These are phyloP conservation scores for Pezicula carpinea DNA, from an alignment of 2,329 filamentous ascomycete species.

Conservation along the genomic window DNA sequence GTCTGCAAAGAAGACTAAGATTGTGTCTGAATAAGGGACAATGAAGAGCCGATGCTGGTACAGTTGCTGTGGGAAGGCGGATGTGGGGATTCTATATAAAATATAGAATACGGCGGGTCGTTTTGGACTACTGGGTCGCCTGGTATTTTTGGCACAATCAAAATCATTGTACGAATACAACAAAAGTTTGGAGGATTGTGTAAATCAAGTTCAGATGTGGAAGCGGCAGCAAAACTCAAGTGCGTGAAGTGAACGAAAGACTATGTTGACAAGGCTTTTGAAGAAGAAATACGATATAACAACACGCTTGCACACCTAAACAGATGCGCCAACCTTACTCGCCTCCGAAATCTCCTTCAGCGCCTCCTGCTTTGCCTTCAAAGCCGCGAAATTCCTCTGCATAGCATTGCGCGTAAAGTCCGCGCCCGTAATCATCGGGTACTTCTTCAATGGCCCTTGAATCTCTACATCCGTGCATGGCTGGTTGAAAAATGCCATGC, in stretches of 20 bases:
- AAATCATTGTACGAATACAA: conserved; percentile 3
- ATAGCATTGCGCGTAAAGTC: conserved; percentile 56
- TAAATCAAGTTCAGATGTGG: not conserved
- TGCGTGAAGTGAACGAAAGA: too few species aligned
- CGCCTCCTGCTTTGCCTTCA: conserved; percentile 42
- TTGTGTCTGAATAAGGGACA: conserved; percentile 7
- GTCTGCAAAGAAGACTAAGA: conserved; percentile 19
- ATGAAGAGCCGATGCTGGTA: not conserved
- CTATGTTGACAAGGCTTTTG: too few species aligned
- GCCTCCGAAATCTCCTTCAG: conserved; percentile 5
- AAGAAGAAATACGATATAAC: too few species aligned
- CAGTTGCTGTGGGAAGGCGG: not conserved
- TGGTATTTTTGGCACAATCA: not conserved
- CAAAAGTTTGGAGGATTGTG: conserved; percentile 2
- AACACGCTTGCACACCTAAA: not conserved
- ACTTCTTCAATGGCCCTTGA: conserved; percentile 58
- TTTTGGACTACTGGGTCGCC: not conserved
- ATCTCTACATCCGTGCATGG: conserved; percentile 53
- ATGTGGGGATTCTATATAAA: not conserved
- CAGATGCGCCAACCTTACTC: not conserved
- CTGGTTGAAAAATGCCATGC: conserved; percentile 64
- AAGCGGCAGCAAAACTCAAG: not conserved
- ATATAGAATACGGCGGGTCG: not conserved
- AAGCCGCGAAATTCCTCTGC: conserved; percentile 48
- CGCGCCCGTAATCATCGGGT: conserved; percentile 53